Evolutionary conservation across 2,329 filamentous ascomycete species (phyloP), one percentile per base, ranked within the genome.

Genomic region (Aspergillus unguis): DNA sequence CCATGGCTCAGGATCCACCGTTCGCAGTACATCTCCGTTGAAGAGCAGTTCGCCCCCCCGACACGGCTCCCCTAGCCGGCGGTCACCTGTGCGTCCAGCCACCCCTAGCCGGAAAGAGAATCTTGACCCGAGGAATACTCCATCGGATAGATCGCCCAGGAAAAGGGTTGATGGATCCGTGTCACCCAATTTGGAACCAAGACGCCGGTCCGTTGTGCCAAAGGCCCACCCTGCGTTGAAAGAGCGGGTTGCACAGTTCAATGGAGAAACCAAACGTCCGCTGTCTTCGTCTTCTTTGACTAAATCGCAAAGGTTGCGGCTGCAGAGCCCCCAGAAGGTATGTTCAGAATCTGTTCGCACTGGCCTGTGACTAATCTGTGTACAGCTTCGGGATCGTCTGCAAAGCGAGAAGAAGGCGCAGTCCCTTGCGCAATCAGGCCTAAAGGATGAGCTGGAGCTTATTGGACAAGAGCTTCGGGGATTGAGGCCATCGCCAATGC

Each of bases 351-450:
- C 23, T 6, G n/a, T 23, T 9, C 3, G 6, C 5, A n/a, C 28
- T 37, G 11, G 6, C 6, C 11, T 28, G 1, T 10, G 6, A 23
- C 55, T 59, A 33, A 60, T 25, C 27, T 27, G 25, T 31, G 10
- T 44, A 38, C 44, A 75, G 71, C 74, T 85, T 40, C 87, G 92
- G 17, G 92, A 96, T 73, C 86, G 92, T 32, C 79, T 96, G 0
- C 87, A 92, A 62, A 85, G 83, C 44, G 91, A 96, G 68, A 90
- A 91, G 70, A 84, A 82, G 50, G 82, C 85, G 0, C 83, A 92
- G 11, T 83, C 85, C 4, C 83, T 85, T 6, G 84, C 86, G 0
- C 88, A 92, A 56, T 78, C 80, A 2, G 81, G 81, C 3, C 72
- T 96, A 10, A 84, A 87, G 67, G 82, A 84, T 4, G 92, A 96